Percentiles rank a stretch among this genome's conserved stretches.
These are phyloP conservation scores for Naganishia sp. DNA, from an alignment of 1,284 basidiomycete genomes.

Conservation along the genomic window DNA sequence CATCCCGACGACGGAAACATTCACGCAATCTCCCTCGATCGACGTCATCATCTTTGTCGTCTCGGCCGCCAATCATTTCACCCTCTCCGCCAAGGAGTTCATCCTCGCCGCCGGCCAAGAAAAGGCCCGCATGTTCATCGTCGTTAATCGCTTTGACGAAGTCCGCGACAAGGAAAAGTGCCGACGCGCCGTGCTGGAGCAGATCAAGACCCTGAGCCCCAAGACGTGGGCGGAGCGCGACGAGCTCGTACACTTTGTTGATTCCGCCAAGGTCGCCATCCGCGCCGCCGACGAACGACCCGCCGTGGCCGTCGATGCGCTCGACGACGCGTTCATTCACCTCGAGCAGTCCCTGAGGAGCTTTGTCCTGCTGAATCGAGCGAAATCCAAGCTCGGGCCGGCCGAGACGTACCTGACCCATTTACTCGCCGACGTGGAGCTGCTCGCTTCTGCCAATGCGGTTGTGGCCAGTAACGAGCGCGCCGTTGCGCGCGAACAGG, in stretches of 20 bases:
- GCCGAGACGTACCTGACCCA: constrained; percentile 92
- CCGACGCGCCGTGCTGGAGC: constrained; percentile 82
- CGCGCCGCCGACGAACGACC: constrained; percentile 25
- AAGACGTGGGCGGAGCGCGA: constrained; percentile 86
- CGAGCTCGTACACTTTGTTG: constrained; percentile 98
- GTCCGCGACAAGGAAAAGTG: constrained; percentile 96
- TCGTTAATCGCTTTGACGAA: constrained; percentile 97
- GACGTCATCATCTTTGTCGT: constrained; percentile 99
- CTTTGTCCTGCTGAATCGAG: constrained; percentile 92
- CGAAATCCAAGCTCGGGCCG: constrained; percentile 92
- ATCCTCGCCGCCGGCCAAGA: constrained; percentile 90
- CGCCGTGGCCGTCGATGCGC: constrained; percentile 35
- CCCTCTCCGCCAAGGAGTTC: constrained; percentile 93
- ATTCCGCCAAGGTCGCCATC: constrained; percentile 64
- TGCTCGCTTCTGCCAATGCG: constrained; percentile 83
- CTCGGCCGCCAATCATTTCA: constrained; percentile 98
- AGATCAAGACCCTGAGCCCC: constrained; percentile 90
- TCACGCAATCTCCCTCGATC: constrained; percentile 95
- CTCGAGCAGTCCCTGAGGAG: constrained; percentile 91
- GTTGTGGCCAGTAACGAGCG: constrained; percentile 80
- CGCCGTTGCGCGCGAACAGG: constrained; percentile 70
- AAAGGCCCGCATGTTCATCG: constrained; percentile 97
- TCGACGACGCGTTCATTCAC: constrained; percentile 74
- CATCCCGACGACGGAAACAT: constrained; percentile 92
- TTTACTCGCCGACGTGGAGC: constrained; percentile 81